Percentiles rank a stretch among this genome's conserved stretches.
Conservation (phyloP, 2,329 filamentous ascomycete species). For the Karstenula rhodostoma region DNA sequence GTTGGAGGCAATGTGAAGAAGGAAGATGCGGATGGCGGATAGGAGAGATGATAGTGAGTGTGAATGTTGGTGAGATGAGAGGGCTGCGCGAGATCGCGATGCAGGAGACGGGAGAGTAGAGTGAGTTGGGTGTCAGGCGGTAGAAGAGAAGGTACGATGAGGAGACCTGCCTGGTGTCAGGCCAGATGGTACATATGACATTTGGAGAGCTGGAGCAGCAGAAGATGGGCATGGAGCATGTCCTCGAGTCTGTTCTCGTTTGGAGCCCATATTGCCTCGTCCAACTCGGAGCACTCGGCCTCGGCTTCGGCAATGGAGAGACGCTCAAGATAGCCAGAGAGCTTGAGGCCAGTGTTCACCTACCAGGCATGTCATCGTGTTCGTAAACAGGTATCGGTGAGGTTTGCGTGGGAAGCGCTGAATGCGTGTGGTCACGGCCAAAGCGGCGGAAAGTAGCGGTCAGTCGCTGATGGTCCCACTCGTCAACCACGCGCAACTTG, state of each 20-base stretch:
- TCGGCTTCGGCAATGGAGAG: no score
- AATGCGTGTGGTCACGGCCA: conserved; percentile 21
- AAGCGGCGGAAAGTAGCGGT: conserved; percentile 35
- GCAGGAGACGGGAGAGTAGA: conserved; percentile 77
- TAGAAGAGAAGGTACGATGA: conserved; percentile 78
- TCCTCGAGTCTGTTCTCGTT: no score
- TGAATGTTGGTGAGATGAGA: conserved; percentile 89
- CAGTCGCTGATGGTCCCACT: conserved; percentile 29
- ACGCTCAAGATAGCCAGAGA: neutral
- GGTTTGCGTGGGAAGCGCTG: conserved; percentile 8
- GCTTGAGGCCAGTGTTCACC: conserved; percentile 22
- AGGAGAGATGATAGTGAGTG: conserved; percentile 77
- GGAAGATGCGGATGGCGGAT: conserved; percentile 58
- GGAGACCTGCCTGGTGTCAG: conserved; percentile 68
- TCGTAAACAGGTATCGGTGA: conserved; percentile 61
- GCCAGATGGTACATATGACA: neutral
- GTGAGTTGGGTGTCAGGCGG: conserved; percentile 72
- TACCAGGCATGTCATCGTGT: conserved; percentile 74
- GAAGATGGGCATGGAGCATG: no score
- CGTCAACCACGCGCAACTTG: conserved; percentile 33
- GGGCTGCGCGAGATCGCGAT: conserved; percentile 77
- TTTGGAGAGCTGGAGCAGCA: no score
- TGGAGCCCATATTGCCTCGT: no score
- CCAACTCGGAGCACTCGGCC: no score
- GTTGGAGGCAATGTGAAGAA: conserved; percentile 60